A percentile compares a stretch with the other conserved stretches of the same genome.
phyloP scores from a whole-genome alignment of 2,329 filamentous ascomycete species.

The Pseudocercospora macadamiae region DNA sequence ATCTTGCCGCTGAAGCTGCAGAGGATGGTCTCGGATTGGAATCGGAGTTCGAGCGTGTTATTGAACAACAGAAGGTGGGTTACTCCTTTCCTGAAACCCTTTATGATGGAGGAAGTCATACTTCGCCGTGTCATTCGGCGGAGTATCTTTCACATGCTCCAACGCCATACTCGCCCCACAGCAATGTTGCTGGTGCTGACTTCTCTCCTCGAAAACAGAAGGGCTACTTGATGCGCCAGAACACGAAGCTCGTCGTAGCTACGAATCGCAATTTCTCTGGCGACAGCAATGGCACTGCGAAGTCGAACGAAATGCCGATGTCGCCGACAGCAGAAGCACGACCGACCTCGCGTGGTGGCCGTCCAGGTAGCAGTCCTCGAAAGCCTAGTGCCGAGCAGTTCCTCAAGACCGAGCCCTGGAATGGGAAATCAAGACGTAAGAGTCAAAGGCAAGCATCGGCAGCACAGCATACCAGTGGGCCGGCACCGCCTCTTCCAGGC shows the following conservation, averaged over 20 bases:
- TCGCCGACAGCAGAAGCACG: slow-evolving; percentile 53
- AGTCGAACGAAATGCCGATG: slow-evolving; percentile 54
- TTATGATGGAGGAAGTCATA: slow-evolving; percentile 4
- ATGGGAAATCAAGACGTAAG: slow-evolving; percentile 72
- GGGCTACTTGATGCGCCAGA: slow-evolving; percentile 97
- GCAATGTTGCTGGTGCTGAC: slow-evolving; percentile 46
- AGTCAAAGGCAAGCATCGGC: slow-evolving; percentile 62
- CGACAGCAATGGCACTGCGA: slow-evolving; percentile 32
- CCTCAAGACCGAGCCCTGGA: slow-evolving; percentile 98
- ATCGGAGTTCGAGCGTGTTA: slow-evolving; percentile 90
- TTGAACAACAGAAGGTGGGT: slow-evolving; percentile 94
- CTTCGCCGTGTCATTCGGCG: slow-evolving; percentile 10
- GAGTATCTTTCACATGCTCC: slow-evolving; percentile 15
- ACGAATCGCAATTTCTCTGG: slow-evolving; percentile 63
- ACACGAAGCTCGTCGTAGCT: slow-evolving; percentile 95
- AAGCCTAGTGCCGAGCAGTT: slow-evolving; percentile 78
- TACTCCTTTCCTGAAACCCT: slow-evolving; percentile 38
- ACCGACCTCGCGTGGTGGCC: slow-evolving; percentile 50
- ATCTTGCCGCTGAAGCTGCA: slow-evolving; percentile 69
- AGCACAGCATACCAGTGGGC: slow-evolving; percentile 53
- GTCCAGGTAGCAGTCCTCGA: slow-evolving; percentile 67
- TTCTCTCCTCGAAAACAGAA: slow-evolving; percentile 69
- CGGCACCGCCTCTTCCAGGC: slow-evolving; percentile 81
- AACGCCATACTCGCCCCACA: slow-evolving; percentile 20
- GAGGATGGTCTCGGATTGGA: slow-evolving; percentile 86